A percentile compares a stretch with the other conserved stretches of the same genome.
phyloP scores from a whole-genome alignment of 2,329 filamentous ascomycete species.

The Cladosporium sp. region DNA sequence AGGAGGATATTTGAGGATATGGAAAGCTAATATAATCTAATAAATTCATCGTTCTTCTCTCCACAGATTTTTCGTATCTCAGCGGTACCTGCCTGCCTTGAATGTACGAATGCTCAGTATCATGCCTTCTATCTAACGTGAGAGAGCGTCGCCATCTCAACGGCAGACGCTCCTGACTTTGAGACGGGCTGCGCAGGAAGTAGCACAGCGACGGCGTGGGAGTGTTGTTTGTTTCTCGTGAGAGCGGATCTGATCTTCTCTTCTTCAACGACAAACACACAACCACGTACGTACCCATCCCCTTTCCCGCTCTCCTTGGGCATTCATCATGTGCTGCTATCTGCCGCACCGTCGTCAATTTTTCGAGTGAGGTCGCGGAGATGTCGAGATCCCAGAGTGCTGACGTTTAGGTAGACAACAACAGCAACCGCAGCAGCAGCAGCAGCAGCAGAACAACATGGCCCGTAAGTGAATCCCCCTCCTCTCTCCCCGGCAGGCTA shows the following conservation, averaged over 20 bases:
- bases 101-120: not conserved
- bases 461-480: not conserved
- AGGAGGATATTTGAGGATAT: slow-evolving; percentile 21
- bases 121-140: not conserved
- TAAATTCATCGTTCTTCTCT: not conserved
- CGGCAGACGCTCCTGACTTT: not conserved
- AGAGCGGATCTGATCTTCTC: not conserved
- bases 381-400: not conserved
- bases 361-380: not conserved
- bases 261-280: not conserved
- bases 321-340: not conserved
- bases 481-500: not conserved
- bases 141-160: not conserved
- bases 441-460: not conserved
- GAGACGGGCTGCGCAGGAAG: not conserved
- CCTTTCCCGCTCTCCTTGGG: not conserved
- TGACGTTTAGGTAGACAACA: not conserved
- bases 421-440: not conserved
- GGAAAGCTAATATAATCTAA: not conserved
- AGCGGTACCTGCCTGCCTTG: not conserved
- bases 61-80: not conserved
- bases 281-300: not conserved
- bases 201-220: not conserved
- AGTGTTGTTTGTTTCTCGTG: not conserved
- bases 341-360: not conserved